A percentile compares a stretch with the other conserved stretches of the same genome.
Evolutionary conservation across 441 rosid genomes (phyloP).

Genomic region (Eruca vesicaria): DNA sequence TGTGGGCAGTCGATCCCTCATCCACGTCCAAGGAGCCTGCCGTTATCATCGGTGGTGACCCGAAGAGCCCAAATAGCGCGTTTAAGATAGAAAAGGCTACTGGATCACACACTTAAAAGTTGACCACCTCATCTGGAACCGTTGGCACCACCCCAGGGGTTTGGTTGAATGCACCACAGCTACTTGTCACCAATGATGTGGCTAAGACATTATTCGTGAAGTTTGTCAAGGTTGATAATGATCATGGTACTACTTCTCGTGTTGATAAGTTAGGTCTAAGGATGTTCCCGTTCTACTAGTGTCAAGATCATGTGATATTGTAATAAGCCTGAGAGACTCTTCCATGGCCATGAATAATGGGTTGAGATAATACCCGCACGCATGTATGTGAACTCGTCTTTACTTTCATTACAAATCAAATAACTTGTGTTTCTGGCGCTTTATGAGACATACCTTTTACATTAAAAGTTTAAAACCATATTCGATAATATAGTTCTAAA

Average conservation of each 20-base stretch:
- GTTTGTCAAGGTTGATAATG: not conserved
- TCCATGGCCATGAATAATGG: too few relatives aligned
- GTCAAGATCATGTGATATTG: not conserved
- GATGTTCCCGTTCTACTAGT: conserved; percentile 10
- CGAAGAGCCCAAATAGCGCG: not conserved
- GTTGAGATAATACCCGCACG: too few relatives aligned
- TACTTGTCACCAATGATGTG: too few relatives aligned
- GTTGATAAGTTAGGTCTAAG: conserved; percentile 1
- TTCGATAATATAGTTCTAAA: not conserved
- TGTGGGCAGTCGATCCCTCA: conserved; percentile 6
- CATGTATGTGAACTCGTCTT: too few relatives aligned
- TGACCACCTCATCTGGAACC: not conserved
- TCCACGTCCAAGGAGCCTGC: not conserved
- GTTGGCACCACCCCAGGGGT: not conserved
- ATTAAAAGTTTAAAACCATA: not conserved
- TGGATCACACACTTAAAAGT: not conserved
- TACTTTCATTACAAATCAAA: not conserved
- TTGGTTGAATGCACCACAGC: not conserved
- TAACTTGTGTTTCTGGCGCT: not conserved
- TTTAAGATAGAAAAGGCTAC: not conserved
- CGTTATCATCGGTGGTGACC: not conserved
- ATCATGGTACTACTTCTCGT: not conserved
- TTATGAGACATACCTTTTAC: not conserved
- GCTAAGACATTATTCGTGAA: not conserved
- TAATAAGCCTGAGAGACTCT: not conserved